Evolutionary conservation across 805 yeast species (phyloP).

Genomic region (Yamadazyma endophytica): DNA sequence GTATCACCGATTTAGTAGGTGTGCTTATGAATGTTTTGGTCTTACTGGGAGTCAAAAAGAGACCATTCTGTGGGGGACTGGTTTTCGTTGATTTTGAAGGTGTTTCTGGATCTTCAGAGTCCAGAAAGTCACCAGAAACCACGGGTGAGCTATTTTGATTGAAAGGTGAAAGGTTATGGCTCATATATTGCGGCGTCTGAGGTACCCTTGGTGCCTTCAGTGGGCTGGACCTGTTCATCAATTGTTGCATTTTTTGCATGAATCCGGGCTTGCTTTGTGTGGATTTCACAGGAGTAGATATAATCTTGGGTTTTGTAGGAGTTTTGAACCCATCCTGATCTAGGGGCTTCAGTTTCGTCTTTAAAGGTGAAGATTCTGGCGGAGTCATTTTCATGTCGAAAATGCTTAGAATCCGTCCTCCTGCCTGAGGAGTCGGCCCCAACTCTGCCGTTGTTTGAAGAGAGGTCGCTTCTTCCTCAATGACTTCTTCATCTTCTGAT

Average conservation of each 20-base stretch:
- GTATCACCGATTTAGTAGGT: constrained; percentile 1
- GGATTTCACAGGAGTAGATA: constrained; percentile 5
- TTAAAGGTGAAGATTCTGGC: constrained; percentile 41
- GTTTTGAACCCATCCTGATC: constrained; percentile 24
- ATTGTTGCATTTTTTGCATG: constrained; percentile 9
- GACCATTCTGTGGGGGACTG: no score
- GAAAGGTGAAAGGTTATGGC: constrained; percentile 10
- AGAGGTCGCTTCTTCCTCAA: background rate
- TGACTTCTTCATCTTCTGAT: constrained; percentile 5
- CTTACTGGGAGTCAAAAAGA: no score
- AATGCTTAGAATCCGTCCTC: constrained; percentile 70
- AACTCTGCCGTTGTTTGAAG: constrained; percentile 33
- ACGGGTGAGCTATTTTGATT: constrained; percentile 2
- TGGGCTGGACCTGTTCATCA: constrained; percentile 4
- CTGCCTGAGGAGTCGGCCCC: constrained; percentile 86
- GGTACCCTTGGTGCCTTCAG: constrained; percentile 5
- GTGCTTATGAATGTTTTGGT: no score
- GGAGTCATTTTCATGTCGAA: constrained; percentile 54
- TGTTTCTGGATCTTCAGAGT: background rate
- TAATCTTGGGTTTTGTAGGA: constrained; percentile 22
- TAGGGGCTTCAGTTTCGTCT: constrained; percentile 8
- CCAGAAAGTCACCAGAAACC: background rate
- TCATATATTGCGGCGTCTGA: constrained; percentile 23
- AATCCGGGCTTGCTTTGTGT: constrained; percentile 2
- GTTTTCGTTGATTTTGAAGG: no score